Evolutionary conservation across 2,329 filamentous ascomycete genomes (phyloP).

Genomic region (Botrytis elliptica): DNA sequence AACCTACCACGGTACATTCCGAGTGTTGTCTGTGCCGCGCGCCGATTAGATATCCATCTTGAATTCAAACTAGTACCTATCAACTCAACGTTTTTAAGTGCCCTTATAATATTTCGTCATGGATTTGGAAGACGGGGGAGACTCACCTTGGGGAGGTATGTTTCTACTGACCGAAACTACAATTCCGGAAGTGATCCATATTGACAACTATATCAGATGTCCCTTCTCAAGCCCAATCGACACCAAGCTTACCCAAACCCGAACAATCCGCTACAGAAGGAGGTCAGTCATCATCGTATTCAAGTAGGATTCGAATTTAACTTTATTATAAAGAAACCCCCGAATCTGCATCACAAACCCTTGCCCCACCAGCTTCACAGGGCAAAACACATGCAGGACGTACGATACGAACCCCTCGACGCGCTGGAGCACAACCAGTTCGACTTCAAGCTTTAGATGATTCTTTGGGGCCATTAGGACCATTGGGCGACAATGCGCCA

Average conservation of each 20-base stretch:
- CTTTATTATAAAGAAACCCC: constrained; percentile 26
- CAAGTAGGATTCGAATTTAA: constrained; percentile 1
- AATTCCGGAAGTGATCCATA: neutral
- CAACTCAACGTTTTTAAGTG: neutral
- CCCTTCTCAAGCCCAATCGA: constrained; percentile 42
- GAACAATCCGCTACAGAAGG: constrained; percentile 32
- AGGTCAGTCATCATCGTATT: constrained; percentile 14
- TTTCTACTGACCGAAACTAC: constrained; percentile 19
- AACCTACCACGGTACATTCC: constrained; percentile 8
- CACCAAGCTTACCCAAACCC: constrained; percentile 31
- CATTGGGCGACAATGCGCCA: constrained; percentile 52
- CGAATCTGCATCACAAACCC: constrained; percentile 26
- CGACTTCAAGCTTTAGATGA: constrained; percentile 74
- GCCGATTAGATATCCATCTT: constrained; percentile 7
- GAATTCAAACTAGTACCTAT: neutral
- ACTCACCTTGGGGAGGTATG: constrained; percentile 48
- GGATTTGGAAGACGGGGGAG: constrained; percentile 47
- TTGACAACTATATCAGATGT: constrained; percentile 41
- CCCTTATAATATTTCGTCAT: constrained; percentile 34
- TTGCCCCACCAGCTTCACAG: constrained; percentile 12
- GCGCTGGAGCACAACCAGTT: constrained; percentile 72
- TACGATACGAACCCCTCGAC: constrained; percentile 45
- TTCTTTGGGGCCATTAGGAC: constrained; percentile 74
- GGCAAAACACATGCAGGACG: constrained; percentile 34
- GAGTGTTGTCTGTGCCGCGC: constrained; percentile 1